phyloP scores from a whole-genome alignment of 352 stramenopile species.

The Globisporangium solare region DNA sequence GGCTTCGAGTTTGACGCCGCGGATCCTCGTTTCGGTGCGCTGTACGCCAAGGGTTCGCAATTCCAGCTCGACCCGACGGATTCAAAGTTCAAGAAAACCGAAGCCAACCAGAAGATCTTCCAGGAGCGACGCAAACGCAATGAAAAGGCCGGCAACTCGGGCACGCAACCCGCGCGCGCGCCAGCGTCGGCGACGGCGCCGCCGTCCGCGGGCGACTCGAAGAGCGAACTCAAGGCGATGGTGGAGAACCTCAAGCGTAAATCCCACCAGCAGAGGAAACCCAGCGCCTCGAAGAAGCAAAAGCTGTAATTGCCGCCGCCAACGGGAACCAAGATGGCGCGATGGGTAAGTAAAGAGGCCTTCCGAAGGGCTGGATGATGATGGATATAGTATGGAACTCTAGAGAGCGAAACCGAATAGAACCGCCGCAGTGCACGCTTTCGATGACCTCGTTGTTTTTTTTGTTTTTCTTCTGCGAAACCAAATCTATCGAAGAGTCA shows the following conservation, averaged over 20 bases:
- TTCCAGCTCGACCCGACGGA: constrained; percentile 85
- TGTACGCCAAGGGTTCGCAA: constrained; percentile 72
- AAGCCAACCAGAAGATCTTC: constrained; percentile 78
- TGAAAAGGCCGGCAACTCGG: constrained; percentile 20
- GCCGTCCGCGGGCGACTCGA: constrained; percentile 17
- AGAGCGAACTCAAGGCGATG: constrained; percentile 55
- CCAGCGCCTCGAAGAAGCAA: constrained; percentile 40
- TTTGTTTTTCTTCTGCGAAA: no score
- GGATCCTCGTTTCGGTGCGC: constrained; percentile 67
- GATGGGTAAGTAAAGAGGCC: no score
- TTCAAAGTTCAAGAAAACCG: constrained; percentile 79
- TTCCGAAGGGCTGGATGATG: background rate
- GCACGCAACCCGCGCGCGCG: background rate
- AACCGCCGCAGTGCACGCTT: no score
- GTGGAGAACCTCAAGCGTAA: constrained; percentile 85
- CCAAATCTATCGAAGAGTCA: no score
- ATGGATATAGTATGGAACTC: no score
- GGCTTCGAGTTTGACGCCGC: constrained; percentile 72
- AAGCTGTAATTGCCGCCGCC: constrained; percentile 18
- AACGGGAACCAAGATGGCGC: background rate
- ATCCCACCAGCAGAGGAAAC: constrained; percentile 38
- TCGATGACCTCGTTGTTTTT: no score
- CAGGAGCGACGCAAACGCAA: constrained; percentile 68
- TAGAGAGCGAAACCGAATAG: no score
- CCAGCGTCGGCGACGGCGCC: constrained; percentile 1